Percentiles rank a stretch among this genome's conserved stretches.
Evolutionary conservation across 768 basidiomycete genomes (phyloP).

Genomic region (Trametopsis cervina): DNA sequence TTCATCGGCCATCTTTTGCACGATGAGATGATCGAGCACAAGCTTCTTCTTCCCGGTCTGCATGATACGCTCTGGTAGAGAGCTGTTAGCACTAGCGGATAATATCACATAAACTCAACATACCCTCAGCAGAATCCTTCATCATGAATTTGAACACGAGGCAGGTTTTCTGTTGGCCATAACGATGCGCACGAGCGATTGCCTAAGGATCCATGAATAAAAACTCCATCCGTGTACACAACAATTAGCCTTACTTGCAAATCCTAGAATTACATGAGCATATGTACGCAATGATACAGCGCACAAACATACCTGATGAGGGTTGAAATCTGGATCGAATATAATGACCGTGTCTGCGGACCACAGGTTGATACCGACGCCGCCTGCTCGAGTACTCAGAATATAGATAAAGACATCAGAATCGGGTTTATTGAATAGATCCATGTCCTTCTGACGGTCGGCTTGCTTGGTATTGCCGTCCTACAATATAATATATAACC

Average conservation of each 20-base stretch:
- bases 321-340: constrained; percentile 96
- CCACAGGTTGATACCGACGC: constrained; percentile 85
- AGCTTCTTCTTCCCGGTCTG: constrained; percentile 94
- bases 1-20: constrained; percentile 89
- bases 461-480: constrained; percentile 85
- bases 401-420: constrained; percentile 91
- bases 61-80: constrained; percentile 71
- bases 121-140: constrained; percentile 88
- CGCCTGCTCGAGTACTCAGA: constrained; percentile 88
- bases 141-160: constrained; percentile 96
- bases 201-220: constrained; percentile 52
- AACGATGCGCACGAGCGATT: constrained; percentile 90
- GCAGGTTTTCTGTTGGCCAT: constrained; percentile 91
- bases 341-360: constrained; percentile 92
- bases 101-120: too few relatives aligned
- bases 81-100: not conserved
- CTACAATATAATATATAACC: too few relatives aligned
- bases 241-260: constrained; percentile 61
- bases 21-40: constrained; percentile 89
- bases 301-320: constrained; percentile 64
- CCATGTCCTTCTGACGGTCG: constrained; percentile 91
- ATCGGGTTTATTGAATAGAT: constrained; percentile 82
- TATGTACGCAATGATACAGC: not conserved
- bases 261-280: constrained; percentile 44
- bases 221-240: not conserved